phyloP scores from a whole-genome alignment of 805 yeast species.

The Candida railenensis region DNA sequence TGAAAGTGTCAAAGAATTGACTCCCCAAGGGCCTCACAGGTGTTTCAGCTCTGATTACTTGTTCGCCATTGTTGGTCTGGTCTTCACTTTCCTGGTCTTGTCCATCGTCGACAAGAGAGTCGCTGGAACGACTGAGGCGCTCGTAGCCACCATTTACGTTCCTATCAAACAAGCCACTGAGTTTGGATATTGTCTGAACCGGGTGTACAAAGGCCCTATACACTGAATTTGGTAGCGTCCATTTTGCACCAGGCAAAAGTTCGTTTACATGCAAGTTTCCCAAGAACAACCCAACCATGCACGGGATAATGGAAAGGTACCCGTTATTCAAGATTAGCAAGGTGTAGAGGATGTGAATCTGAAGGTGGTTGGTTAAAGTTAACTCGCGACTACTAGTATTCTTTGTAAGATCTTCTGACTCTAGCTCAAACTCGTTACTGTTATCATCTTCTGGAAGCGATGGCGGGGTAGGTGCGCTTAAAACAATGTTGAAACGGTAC shows the following conservation, averaged over 20 bases:
- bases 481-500: constrained; percentile 32
- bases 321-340: constrained; percentile 40
- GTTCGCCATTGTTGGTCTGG: constrained; percentile 21
- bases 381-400: constrained; percentile 15
- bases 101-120: constrained; percentile 3
- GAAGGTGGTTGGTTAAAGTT: constrained; percentile 37
- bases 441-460: constrained; percentile 1
- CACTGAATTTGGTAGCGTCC: constrained; percentile 29
- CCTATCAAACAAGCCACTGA: background rate
- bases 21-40: constrained; percentile 62
- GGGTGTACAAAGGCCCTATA: constrained; percentile 31
- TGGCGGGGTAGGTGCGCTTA: constrained; percentile 21
- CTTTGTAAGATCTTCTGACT: constrained; percentile 1
- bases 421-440: background rate
- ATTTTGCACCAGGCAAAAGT: constrained; percentile 37
- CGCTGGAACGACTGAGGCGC: background rate
- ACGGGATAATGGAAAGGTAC: constrained; percentile 31
- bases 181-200: constrained; percentile 8
- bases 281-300: constrained; percentile 34
- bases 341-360: constrained; percentile 35
- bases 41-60: constrained; percentile 49
- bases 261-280: constrained; percentile 36
- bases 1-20: constrained; percentile 60
- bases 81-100: constrained; percentile 21
- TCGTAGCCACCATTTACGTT: constrained; percentile 9